Evolutionary conservation across 2,329 filamentous ascomycete genomes (phyloP).

Genomic region (Lachnum nothofagi): DNA sequence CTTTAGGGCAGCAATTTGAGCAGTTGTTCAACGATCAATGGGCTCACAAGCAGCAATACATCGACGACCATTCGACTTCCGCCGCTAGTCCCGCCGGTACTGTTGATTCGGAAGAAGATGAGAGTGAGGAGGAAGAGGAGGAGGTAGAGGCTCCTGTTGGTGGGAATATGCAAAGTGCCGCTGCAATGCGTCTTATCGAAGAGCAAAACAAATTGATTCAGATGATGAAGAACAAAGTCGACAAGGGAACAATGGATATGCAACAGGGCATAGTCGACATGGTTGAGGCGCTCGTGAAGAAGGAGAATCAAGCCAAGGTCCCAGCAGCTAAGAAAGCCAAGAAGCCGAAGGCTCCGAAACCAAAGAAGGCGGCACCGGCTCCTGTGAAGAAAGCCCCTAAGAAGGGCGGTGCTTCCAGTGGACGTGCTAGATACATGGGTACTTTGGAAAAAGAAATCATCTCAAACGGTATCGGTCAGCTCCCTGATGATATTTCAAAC

Average conservation of each 20-base stretch:
- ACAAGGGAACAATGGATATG: slow-evolving; percentile 41
- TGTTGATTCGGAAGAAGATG: slow-evolving; percentile 68
- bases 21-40: slow-evolving; percentile 71
- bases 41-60: slow-evolving; percentile 73
- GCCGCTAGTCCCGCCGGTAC: slow-evolving; percentile 59
- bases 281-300: slow-evolving; percentile 50
- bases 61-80: slow-evolving; percentile 66
- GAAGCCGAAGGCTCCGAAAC: slow-evolving; percentile 48
- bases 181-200: slow-evolving; percentile 44
- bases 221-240: slow-evolving; percentile 46
- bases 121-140: slow-evolving; percentile 56
- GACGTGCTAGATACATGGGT: slow-evolving; percentile 49
- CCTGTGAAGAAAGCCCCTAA: slow-evolving; percentile 33
- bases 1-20: slow-evolving; percentile 67
- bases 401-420: slow-evolving; percentile 40
- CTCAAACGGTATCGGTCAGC: slow-evolving; percentile 74
- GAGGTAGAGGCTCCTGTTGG: slow-evolving; percentile 43
- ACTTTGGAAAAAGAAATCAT: slow-evolving; percentile 87
- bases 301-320: slow-evolving; percentile 33
- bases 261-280: slow-evolving; percentile 54
- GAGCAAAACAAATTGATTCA: slow-evolving; percentile 56
- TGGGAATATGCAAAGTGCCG: slow-evolving; percentile 29
- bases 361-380: slow-evolving; percentile 34
- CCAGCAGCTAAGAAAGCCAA: slow-evolving; percentile 39
- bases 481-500: slow-evolving; percentile 72